Base-by-base conservation (phyloP, 2,329 filamentous ascomycete species). In the Hypoxylon sp. region DNA sequence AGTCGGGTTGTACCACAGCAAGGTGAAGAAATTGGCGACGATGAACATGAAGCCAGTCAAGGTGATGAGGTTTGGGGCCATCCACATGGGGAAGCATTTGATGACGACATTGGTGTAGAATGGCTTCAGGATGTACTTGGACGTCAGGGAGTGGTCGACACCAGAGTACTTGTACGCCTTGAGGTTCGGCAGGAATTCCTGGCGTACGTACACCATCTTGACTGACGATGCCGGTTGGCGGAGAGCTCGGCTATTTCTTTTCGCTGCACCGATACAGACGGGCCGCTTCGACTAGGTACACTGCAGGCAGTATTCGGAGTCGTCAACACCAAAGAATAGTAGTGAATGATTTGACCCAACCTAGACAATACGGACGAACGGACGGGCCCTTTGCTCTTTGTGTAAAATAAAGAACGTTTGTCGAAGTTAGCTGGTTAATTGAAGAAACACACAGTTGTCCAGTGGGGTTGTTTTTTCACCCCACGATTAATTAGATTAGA, bases 51-150 rank as follows among this genome's bases (percentile, higher is more conserved):
- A 98, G 17, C 95, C 95, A 3, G 91, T 92, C 56, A 98, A 85
- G 19, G 95, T 98, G 79, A 98, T 98, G 84, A 91, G 81, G 80
- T 92, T 92, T 67, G 90, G 90, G 80, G 96, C 96, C 94, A 99
- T 98, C 79, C 86, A 92, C 90, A 97, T 92, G 48, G 96, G 96
- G 80, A 99, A 98, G 82, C 91, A 92, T 71, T 95, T 90, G 84
- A 99, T 97, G 77, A 97, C 95, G 73, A 96, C 87, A 82, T 97
- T 91, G 77, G 90, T 97, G 86, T 98, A 99, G 83, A 98, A 99
- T 6, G 96, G 96, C 86, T 99, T 98, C 76, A 99, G 85, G 72
- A 99, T 88, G 84, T 98, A 98, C 80, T 91, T 93, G 72, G 94
- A 98, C 44, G 94, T 86, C 68, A 98, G 85, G 66, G 94, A 97